phyloP scores from a whole-genome alignment of 495 filamentous ascomycete genomes.

The Tuber microsphaerosporum region DNA sequence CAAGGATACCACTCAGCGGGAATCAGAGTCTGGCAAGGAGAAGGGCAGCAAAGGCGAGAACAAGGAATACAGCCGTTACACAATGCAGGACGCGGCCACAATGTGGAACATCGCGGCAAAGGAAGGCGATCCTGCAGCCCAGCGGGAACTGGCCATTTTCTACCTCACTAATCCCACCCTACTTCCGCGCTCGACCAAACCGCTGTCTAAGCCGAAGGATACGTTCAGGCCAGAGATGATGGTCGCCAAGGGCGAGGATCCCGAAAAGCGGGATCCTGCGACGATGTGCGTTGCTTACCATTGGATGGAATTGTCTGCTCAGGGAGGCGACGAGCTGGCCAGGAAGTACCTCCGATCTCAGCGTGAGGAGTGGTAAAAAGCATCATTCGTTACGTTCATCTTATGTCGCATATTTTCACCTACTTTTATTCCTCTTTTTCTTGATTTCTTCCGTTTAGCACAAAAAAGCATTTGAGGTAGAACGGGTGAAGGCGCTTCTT shows the following conservation, averaged over 20 bases:
- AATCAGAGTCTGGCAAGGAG: slow-evolving; percentile 41
- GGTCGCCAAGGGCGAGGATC: slow-evolving; percentile 58
- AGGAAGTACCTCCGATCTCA: slow-evolving; percentile 70
- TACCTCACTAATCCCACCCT: slow-evolving; percentile 90
- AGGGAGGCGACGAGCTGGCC: slow-evolving; percentile 80
- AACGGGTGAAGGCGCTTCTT: slow-evolving; percentile 1
- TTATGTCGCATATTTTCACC: background rate
- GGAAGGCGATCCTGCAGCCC: slow-evolving; percentile 85
- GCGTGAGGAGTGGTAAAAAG: slow-evolving; percentile 46
- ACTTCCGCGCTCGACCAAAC: slow-evolving; percentile 73
- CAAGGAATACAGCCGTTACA: slow-evolving; percentile 47
- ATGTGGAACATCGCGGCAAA: slow-evolving; percentile 95
- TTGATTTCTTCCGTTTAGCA: background rate
- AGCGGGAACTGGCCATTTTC: slow-evolving; percentile 87
- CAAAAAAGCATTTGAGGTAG: slow-evolving; percentile 5
- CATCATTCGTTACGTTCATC: background rate
- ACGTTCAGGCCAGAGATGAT: slow-evolving; percentile 87
- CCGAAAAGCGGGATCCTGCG: slow-evolving; percentile 68
- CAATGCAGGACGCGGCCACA: slow-evolving; percentile 73
- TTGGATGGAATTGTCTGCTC: slow-evolving; percentile 92
- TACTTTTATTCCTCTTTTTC: background rate
- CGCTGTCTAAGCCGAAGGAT: slow-evolving; percentile 75
- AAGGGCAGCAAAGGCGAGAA: slow-evolving; percentile 42
- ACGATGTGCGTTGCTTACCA: slow-evolving; percentile 95
- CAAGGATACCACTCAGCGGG: slow-evolving; percentile 46